Base-by-base conservation (phyloP, 495 filamentous ascomycete species). In the Choiromyces venosus region DNA sequence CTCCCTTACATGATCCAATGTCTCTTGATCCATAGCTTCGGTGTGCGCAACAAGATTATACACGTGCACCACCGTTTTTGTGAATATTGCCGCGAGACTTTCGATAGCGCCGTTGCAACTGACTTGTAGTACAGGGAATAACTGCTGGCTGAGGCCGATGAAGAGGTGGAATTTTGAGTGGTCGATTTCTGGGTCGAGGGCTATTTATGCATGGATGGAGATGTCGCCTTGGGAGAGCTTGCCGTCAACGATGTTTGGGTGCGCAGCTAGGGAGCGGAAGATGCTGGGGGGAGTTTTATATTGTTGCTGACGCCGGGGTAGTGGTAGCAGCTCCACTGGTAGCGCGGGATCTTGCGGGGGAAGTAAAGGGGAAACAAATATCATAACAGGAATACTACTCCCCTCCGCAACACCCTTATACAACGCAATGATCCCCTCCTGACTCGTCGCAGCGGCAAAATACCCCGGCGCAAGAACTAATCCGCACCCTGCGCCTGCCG, bases 161-260 rank as follows among this genome's bases (percentile, higher is more conserved):
- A 87, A 91, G 61, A 86, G 85, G 64, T 84, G 85, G 82, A 91
- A 91, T 37, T 83, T 71, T 40, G 84, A 77, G 68, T 85, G 80
- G 71, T 85, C 82, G 69, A 86, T 86, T 10, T 73, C 56, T 44
- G 86, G 85, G 78, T 87, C 83, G 33, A 84, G 83, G 9, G 86
- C 86, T 46, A 91, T 86, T 69, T 88, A 88, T 9, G 87, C 82
- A 75, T 90, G 89, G 71, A 85, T 84, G 19, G 87, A 87, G 65
- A 91, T 84, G 67, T 89, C 87, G 71, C 87, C 88, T 76, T 91
- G 89, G 7, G 88, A 90, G 79, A 91, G 87, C 82, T 91, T 91
- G 81, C 87, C 88, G 46, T 89, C 89, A 0, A 90, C 88, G 69
- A 91, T 89, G 68, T 88, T 89, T 21, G 84, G 83, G 76, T 90